Base-by-base conservation (phyloP, 2,329 filamentous ascomycete genomes). In the Phaeophleospora eucalypticola region DNA sequence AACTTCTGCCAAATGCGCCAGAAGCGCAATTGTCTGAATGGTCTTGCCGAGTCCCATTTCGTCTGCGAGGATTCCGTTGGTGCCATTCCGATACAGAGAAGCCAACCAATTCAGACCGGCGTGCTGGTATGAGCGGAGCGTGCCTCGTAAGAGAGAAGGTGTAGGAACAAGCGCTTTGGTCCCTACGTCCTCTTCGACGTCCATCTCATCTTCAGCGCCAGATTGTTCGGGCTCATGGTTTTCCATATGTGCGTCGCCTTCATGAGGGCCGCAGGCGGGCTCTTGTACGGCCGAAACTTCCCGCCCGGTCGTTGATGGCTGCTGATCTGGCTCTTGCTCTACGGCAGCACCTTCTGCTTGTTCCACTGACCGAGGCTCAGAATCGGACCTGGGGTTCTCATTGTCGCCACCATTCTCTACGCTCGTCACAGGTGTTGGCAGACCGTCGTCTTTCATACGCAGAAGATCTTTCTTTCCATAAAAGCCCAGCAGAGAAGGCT, bases 31-130 rank as follows among this genome's bases (percentile, higher is more conserved):
- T 0, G 93, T 98, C 65, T 98, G 93, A 38, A 98, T 97, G 0
- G 93, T 98, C 69, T 98, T 98, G 7, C 93, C 93, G 2, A 98
- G 78, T 54, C 93, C 93, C 93, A 98, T 98, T 66, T 98, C 93
- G 63, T 98, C 94, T 1, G 93, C 93, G 16, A 98, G 74, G 45
- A 98, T 98, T 17, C 93, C 93, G 61, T 97, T 98, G 19, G 91
- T 95, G 53, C 86, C 85, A 54, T 93, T 94, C 14, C 84, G 84
- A 65, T 98, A 97, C 1, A 98, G 77, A 0, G 89, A 88, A 2
- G 90, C 89, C 38, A 98, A 82, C 93, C 93, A 98, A 65, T 98
- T 93, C 6, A 98, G 72, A n/a, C 93, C 94, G 61, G 88, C 87
- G 61, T 96, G 93, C 60, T 98, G 93, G 63, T 98, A 98, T 65